These are phyloP conservation scores for Vicia faba DNA, from an alignment of 306 rosid species.

Conservation along the genomic window DNA sequence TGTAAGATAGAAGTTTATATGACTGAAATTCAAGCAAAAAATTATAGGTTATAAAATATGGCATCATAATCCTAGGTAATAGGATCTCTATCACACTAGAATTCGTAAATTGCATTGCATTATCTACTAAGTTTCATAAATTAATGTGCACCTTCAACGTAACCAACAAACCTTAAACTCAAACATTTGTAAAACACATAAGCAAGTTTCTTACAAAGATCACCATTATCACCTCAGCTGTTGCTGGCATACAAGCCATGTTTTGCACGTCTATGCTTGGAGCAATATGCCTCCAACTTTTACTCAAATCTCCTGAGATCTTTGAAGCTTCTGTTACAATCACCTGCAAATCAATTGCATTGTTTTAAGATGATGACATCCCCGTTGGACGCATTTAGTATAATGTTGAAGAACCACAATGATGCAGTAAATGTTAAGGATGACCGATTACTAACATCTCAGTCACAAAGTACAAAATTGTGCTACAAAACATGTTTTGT, in stretches of 20 bases:
- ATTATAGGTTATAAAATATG: too few relatives aligned
- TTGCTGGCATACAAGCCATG: slow-evolving; percentile 40
- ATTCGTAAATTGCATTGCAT: too few relatives aligned
- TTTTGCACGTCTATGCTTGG: slow-evolving; percentile 51
- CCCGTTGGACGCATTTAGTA: slow-evolving; percentile 19
- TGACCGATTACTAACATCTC: too few relatives aligned
- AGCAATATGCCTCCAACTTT: slow-evolving; percentile 49
- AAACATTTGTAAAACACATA: too few relatives aligned
- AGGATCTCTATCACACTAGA: too few relatives aligned
- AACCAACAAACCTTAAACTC: too few relatives aligned
- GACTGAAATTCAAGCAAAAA: slow-evolving; percentile 20
- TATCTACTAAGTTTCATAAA: too few relatives aligned
- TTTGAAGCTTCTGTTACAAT: slow-evolving; percentile 77
- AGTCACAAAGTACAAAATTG: slow-evolving; percentile 15
- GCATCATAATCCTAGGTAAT: too few relatives aligned
- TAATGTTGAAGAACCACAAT: slow-evolving; percentile 13
- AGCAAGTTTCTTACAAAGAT: too few relatives aligned
- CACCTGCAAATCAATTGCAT: slow-evolving; percentile 54
- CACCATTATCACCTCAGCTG: too few relatives aligned
- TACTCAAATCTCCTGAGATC: slow-evolving; percentile 49
- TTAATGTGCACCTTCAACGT: too few relatives aligned
- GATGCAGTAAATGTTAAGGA: slow-evolving; percentile 11
- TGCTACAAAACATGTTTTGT: slow-evolving; percentile 22
- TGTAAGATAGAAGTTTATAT: not conserved
- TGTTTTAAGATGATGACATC: slow-evolving; percentile 27